Percentiles rank a stretch among this genome's conserved stretches.
These are phyloP conservation scores for Vitis hybrid DNA, from an alignment of 177 flowering plant genomes.

Conservation along the genomic window DNA sequence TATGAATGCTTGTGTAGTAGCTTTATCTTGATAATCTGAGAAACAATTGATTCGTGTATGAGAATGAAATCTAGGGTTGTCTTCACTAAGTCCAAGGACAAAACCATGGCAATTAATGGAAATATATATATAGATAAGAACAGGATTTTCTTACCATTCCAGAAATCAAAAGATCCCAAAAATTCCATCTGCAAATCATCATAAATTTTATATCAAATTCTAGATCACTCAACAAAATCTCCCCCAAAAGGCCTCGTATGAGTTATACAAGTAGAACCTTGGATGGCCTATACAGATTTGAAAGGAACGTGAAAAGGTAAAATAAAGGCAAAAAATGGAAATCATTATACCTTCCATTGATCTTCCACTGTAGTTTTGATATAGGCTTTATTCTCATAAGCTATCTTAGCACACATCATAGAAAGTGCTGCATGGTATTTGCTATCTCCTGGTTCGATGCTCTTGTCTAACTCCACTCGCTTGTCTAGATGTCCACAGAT, in stretches of 20 bases:
- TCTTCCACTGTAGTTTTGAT: constrained; percentile 28
- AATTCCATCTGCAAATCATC: constrained; percentile 50
- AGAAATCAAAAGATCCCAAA: constrained; percentile 42
- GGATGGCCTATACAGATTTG: no score
- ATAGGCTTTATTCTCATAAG: constrained; percentile 52
- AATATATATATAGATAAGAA: background rate
- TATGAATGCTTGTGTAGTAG: constrained; percentile 45
- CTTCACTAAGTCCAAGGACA: no score
- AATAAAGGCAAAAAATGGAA: background rate
- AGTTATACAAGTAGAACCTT: no score
- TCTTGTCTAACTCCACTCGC: constrained; percentile 42
- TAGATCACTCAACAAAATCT: no score
- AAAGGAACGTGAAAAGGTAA: no score
- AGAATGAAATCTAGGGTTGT: no score
- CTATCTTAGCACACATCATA: constrained; percentile 54
- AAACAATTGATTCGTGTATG: background rate
- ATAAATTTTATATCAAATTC: background rate
- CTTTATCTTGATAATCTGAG: constrained; percentile 35
- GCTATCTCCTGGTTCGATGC: constrained; percentile 31
- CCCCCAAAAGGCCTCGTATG: no score
- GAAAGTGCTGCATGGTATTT: constrained; percentile 39
- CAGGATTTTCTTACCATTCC: constrained; percentile 47
- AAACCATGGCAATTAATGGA: no score
- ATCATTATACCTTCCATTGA: constrained; percentile 49
- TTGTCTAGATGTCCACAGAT: constrained; percentile 38